These are phyloP conservation scores for Geotrichum klebahnii DNA, from an alignment of 1,139 yeast species.

Conservation along the genomic window DNA sequence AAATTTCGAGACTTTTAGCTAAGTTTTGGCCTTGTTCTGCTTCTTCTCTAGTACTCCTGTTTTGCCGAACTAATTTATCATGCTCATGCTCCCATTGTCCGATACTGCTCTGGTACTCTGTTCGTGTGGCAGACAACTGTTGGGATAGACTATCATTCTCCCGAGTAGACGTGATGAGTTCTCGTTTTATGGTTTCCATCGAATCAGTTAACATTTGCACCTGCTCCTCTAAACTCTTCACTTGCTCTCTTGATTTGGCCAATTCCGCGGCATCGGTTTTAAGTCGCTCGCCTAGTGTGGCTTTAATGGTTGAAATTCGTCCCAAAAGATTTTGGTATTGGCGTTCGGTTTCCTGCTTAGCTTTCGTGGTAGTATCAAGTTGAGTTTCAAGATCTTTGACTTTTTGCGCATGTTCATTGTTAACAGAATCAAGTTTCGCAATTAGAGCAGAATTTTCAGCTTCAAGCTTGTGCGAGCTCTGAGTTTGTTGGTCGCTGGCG, in stretches of 20 bases:
- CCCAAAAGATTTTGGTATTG: slow-evolving; percentile 73
- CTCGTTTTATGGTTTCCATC: slow-evolving; percentile 45
- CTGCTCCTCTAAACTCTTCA: slow-evolving; percentile 35
- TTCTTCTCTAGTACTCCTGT: slow-evolving; percentile 28
- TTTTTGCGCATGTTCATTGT: slow-evolving; percentile 1
- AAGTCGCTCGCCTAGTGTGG: slow-evolving; percentile 68
- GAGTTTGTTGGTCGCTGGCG: not conserved
- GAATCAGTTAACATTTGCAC: slow-evolving; percentile 20
- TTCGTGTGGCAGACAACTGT: slow-evolving; percentile 47
- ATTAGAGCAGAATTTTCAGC: not conserved
- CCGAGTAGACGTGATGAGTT: slow-evolving; percentile 52
- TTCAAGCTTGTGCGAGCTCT: not conserved
- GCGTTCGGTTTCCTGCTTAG: slow-evolving; percentile 58
- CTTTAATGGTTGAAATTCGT: slow-evolving; percentile 74
- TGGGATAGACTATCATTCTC: slow-evolving; percentile 64
- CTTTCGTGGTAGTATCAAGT: slow-evolving; percentile 20
- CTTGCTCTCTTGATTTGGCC: slow-evolving; percentile 37
- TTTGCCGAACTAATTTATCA: slow-evolving; percentile 22
- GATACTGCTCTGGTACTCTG: slow-evolving; percentile 44
- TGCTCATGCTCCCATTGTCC: slow-evolving; percentile 43
- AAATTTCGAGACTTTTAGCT: slow-evolving; percentile 42
- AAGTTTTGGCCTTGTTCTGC: slow-evolving; percentile 41
- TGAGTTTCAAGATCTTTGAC: slow-evolving; percentile 10
- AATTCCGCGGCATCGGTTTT: slow-evolving; percentile 45
- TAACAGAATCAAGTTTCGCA: not conserved